Percentiles rank a stretch among this genome's conserved stretches.
These are phyloP conservation scores for Primulina eburnea DNA, from an alignment of 257 asterid genomes.

Conservation along the genomic window DNA sequence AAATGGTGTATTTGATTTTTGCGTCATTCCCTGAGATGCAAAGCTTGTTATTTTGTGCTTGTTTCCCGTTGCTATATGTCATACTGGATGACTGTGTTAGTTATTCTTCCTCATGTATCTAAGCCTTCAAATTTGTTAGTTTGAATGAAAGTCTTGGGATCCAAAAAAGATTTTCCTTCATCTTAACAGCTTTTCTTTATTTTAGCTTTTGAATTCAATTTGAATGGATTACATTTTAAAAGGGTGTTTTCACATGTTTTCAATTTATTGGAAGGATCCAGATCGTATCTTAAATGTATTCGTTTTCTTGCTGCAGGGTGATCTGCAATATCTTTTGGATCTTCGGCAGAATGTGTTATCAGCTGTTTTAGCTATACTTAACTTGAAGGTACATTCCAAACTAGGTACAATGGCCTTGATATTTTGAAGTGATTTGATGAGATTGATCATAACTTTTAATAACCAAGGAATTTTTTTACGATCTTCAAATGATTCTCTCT, in stretches of 20 bases:
- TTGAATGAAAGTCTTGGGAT: neutral
- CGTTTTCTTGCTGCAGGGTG: slow-evolving; percentile 50
- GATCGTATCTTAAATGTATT: slow-evolving; percentile 17
- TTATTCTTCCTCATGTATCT: neutral
- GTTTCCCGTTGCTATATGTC: too few species aligned
- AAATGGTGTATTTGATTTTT: too few species aligned
- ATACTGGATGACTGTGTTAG: neutral
- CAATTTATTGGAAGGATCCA: neutral
- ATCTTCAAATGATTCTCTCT: slow-evolving; percentile 14
- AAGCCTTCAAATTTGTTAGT: slow-evolving; percentile 1
- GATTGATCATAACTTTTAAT: neutral
- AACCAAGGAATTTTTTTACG: neutral
- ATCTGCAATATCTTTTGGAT: slow-evolving; percentile 62
- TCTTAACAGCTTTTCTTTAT: neutral
- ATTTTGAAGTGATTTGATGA: slow-evolving; percentile 1
- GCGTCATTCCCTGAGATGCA: too few species aligned
- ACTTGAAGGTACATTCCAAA: slow-evolving; percentile 57
- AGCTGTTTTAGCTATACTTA: slow-evolving; percentile 58
- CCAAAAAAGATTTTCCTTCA: slow-evolving; percentile 1
- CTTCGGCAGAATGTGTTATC: slow-evolving; percentile 72
- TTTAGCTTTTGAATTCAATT: neutral
- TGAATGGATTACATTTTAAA: slow-evolving; percentile 18
- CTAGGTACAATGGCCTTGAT: slow-evolving; percentile 20
- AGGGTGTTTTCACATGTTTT: neutral
- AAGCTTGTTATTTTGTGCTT: too few species aligned